Base-by-base conservation (phyloP, 2,329 filamentous ascomycete genomes). In the Talaromyces sp. region DNA sequence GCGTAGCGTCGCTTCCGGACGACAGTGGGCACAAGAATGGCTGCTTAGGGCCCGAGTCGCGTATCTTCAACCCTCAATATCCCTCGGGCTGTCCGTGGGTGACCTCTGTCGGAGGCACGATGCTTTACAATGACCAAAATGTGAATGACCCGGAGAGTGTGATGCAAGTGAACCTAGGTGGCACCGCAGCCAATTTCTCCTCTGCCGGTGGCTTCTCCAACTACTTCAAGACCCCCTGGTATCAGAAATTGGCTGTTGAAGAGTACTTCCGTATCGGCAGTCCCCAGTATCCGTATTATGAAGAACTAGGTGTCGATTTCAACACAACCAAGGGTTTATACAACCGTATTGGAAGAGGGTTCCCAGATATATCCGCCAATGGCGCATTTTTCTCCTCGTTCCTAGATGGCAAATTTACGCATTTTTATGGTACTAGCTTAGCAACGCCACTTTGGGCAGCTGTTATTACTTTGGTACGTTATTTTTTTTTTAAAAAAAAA, bases 61-160 rank as follows among this genome's bases (percentile, higher is more conserved):
- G 74, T 36, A 77, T 80, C 27, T 85, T 83, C 70, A 77, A 77
- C 39, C 81, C 82, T 0, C 73, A 77, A 30, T 83, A 80, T 66
- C 80, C 81, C 27, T 76, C 77, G 0, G 75, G 73, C 25, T 85
- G 82, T 58, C 82, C 83, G 0, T 85, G 81, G 67, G 76, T 83
- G 13, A 80, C 80, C 0, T 70, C 77, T 3, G 80, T 84, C 1
- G 81, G 82, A 4, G 71, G 68, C 1, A 73, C 72, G 0, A 70
- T 69, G 68, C 59, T 76, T 59, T 70, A 73, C 59, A 19, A 57
- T 28, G 67, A 70, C 36, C 70, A 72, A 56, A 68, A 66, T 1
- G 61, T 69, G 25, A 59, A 68, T 10, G 67, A 71, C 52, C 57
- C 63, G 9, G 70, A 72, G 52, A 72, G 68, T 44, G 69, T 71